phyloP scores from a whole-genome alignment of 495 filamentous ascomycete species.

The Daldinia bambusicola region DNA sequence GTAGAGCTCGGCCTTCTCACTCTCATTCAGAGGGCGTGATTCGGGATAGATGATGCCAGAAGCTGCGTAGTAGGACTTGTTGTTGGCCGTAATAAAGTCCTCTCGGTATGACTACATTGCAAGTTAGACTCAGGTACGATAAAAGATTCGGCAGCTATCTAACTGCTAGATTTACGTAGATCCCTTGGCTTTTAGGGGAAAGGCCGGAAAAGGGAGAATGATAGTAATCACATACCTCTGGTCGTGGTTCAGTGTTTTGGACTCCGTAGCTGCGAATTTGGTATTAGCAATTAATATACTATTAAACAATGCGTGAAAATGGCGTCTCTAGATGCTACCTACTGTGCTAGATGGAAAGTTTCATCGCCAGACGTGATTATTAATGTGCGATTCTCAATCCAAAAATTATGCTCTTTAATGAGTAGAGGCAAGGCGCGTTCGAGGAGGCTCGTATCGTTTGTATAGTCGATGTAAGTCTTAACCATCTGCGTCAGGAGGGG shows the following conservation, averaged over 20 bases:
- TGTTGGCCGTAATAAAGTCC: slow-evolving; percentile 60
- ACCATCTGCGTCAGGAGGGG: slow-evolving; percentile 63
- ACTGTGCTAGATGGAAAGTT: slow-evolving; percentile 56
- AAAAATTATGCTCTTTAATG: slow-evolving; percentile 61
- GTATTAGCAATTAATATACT: background rate
- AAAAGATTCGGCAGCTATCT: background rate
- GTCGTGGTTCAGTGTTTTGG: slow-evolving; percentile 60
- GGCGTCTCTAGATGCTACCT: slow-evolving; percentile 18
- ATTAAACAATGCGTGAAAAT: background rate
- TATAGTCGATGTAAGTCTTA: slow-evolving; percentile 59
- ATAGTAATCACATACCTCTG: slow-evolving; percentile 45
- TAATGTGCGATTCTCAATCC: slow-evolving; percentile 57
- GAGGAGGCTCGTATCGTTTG: slow-evolving; percentile 61
- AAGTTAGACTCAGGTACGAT: slow-evolving; percentile 11
- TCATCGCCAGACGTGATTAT: slow-evolving; percentile 47
- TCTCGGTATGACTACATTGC: slow-evolving; percentile 55
- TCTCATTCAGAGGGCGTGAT: slow-evolving; percentile 50
- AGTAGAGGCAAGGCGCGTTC: slow-evolving; percentile 57
- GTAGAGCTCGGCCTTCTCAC: slow-evolving; percentile 54
- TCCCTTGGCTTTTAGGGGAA: background rate
- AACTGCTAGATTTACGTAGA: background rate
- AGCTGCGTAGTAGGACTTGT: slow-evolving; percentile 55
- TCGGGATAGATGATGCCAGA: slow-evolving; percentile 62
- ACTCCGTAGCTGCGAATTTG: slow-evolving; percentile 54
- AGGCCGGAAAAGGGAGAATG: background rate